Conservation (phyloP, 768 basidiomycete genomes). For the Phaeotremella fagi region DNA sequence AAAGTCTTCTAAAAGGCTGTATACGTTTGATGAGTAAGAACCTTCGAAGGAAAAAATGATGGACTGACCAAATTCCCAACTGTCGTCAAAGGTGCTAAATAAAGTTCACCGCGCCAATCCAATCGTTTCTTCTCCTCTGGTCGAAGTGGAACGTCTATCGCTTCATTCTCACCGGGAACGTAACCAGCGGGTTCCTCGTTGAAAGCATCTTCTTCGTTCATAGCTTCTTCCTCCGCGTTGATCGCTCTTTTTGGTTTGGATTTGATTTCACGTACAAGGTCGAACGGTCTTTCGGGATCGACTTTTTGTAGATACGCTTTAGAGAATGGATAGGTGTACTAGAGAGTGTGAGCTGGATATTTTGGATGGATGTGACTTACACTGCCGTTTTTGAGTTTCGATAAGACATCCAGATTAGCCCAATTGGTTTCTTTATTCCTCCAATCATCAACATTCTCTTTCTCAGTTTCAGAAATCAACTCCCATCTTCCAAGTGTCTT, state of each 20-base stretch:
- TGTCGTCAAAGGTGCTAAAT: slow-evolving; percentile 80
- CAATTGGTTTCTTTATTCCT: slow-evolving; percentile 64
- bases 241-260: neutral
- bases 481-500: slow-evolving; percentile 28
- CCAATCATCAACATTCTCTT: slow-evolving; percentile 51
- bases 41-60: neutral
- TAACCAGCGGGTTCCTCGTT: slow-evolving; percentile 12
- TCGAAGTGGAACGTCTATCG: slow-evolving; percentile 61
- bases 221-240: slow-evolving; percentile 14
- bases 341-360: neutral
- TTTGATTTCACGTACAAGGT: slow-evolving; percentile 11
- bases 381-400: slow-evolving; percentile 64
- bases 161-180: slow-evolving; percentile 23
- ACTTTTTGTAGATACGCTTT: slow-evolving; percentile 25
- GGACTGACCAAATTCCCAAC: slow-evolving; percentile 80
- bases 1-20: slow-evolving; percentile 88
- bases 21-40: neutral
- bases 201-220: slow-evolving; percentile 6
- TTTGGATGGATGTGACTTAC: slow-evolving; percentile 48
- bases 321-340: slow-evolving; percentile 35
- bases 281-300: slow-evolving; percentile 36
- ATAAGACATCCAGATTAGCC: slow-evolving; percentile 57
- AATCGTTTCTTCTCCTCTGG: slow-evolving; percentile 80
- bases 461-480: slow-evolving; percentile 52
- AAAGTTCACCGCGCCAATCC: slow-evolving; percentile 80